Percentiles rank a stretch among this genome's conserved stretches.
Conservation (phyloP, 2,329 filamentous ascomycete genomes). For the Cordyceps tenuipes region DNA sequence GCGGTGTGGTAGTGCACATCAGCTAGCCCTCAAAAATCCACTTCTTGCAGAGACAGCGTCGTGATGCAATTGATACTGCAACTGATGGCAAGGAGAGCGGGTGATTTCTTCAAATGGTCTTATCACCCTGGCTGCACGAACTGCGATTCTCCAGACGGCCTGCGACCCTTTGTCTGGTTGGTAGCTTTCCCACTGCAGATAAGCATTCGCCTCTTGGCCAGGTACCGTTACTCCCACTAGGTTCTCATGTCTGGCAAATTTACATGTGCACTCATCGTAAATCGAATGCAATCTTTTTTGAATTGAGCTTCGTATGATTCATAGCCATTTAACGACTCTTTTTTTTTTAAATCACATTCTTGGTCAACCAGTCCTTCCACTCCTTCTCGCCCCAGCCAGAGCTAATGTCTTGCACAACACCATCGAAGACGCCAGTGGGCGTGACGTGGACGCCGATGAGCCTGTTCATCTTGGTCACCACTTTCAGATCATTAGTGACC, state of each 20-base stretch:
- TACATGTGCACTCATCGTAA: not conserved
- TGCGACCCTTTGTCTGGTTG: too few species aligned
- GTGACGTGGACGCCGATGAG: conserved; percentile 81
- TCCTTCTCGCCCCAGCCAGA: conserved; percentile 71
- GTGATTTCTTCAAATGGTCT: too few species aligned
- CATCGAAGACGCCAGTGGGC: conserved; percentile 83
- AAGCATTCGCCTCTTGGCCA: too few species aligned
- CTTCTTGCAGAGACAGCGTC: too few species aligned
- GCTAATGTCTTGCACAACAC: conserved; percentile 71
- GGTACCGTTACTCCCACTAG: too few species aligned
- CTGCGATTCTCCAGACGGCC: too few species aligned
- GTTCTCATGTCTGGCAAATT: not conserved
- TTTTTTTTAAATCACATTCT: conserved; percentile 36
- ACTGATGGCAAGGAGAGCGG: too few species aligned
- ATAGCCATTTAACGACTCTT: conserved; percentile 6
- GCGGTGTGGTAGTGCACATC: too few species aligned
- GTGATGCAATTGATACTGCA: too few species aligned
- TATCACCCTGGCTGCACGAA: too few species aligned
- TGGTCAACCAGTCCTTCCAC: conserved; percentile 75
- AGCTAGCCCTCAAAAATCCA: too few species aligned
- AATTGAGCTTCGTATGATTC: not conserved
- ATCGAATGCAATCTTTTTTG: not conserved
- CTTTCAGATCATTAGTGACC: conserved; percentile 78
- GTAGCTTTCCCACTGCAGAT: too few species aligned
- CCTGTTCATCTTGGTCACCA: conserved; percentile 71